Evolutionary conservation across 306 rosid species (phyloP).

Genomic region (Prunus salicina): DNA sequence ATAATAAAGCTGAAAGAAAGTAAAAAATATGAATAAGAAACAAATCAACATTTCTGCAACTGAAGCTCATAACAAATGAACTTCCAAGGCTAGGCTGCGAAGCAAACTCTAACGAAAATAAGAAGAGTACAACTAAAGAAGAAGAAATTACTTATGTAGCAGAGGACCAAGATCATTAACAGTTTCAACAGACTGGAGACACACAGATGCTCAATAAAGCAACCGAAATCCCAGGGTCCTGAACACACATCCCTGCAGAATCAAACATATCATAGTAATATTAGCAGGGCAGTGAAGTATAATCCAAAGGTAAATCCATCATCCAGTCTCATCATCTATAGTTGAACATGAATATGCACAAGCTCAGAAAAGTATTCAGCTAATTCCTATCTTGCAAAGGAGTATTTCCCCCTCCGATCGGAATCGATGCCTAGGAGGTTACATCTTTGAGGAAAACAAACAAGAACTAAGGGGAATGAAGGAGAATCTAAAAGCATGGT

Average conservation of each 20-base stretch:
- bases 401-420: too few species aligned
- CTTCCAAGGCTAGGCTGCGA: not conserved
- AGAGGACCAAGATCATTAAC: not conserved
- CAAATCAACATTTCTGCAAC: not conserved
- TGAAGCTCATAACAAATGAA: not conserved
- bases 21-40: not conserved
- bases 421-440: too few species aligned
- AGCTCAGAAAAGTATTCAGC: too few species aligned
- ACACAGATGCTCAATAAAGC: slow-evolving; percentile 50
- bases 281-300: not conserved
- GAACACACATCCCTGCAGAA: slow-evolving; percentile 45
- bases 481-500: too few species aligned
- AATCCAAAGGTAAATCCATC: too few species aligned
- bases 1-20: slow-evolving; percentile 20
- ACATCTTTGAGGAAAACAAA: too few species aligned
- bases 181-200: slow-evolving; percentile 22
- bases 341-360: too few species aligned
- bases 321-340: too few species aligned
- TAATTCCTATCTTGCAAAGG: not conserved
- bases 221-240: slow-evolving; percentile 45
- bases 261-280: slow-evolving; percentile 2
- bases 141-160: not conserved
- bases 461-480: too few species aligned
- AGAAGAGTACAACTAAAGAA: not conserved
- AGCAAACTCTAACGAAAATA: not conserved